Evolutionary conservation across 139 green algal genomes (phyloP), one percentile per base, ranked within the genome.

Genomic region (Micractinium conductrix): DNA sequence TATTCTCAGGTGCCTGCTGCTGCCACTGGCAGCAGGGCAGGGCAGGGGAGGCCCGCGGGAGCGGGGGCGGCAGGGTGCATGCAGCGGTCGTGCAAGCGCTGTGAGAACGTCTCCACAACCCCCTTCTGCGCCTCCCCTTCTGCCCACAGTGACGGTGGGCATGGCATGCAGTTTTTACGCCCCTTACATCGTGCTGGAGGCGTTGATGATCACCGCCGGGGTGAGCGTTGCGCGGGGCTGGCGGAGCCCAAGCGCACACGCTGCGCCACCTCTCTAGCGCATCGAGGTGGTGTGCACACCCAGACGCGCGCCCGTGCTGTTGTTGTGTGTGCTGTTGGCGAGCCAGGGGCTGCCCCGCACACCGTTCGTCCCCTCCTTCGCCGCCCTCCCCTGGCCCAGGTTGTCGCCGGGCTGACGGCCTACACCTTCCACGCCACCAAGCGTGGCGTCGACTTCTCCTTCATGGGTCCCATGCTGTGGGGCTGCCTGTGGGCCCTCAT

Each of bases 391-490:
- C n/a, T n/a, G n/a, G n/a, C n/a, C n/a, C n/a, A n/a, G n/a, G 68
- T 88, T 33, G 93, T 82, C 19, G 0, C 30, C 0, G 79, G 73
- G 8, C 81, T 95, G 9, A 94, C 92, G 4, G 74, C 62, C 8
- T 96, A 96, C 86, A 92, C 91, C 78, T 96, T 96, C 85, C 85
- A 89, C 40, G 93, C 92, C 37, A 86, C 86, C 37, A 67, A 69
- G 21, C 83, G 90, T 28, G 93, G 93, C 28, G 50, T 90, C 7
- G 93, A 93, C 53, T 94, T 94, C 72, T 84, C 84, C 16, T 92
- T 87, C 69, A 79, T 94, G 72, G 93, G 90, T 1, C 93, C 93
- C 24, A 93, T 95, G 70, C 91, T 96, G n/a, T 96, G 92, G 74
- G 62, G 75, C 42, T 79, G 58, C 58, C 80, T 94, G 4, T 65